Base-by-base conservation (phyloP, 1,139 yeast genomes). In the Candida sanyaensis region DNA sequence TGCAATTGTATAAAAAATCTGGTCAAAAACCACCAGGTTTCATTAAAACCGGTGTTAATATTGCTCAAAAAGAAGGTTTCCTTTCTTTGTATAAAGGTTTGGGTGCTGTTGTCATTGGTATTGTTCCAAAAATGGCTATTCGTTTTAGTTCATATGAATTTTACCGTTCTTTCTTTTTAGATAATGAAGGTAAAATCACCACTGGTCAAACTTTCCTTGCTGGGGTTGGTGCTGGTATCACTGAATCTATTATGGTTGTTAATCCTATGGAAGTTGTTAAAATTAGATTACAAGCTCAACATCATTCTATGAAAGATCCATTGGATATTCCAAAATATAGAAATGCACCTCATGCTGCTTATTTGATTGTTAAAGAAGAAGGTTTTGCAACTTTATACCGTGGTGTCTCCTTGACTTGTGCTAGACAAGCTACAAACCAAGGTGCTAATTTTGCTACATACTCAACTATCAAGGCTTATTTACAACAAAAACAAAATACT, bases 371-470 rank as follows among this genome's bases (percentile, higher is more conserved):
- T 55, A 86, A 81, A 61, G 97, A 92, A 70, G 99, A 93, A 75
- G 99, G 99, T 43, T 76, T 89, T 61, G 78, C 81, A 46, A 89
- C 97, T 11, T 74, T 93, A 52, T 93, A 93, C 77, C 81, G 97
- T 66, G 99, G 99, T 66, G 98, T 93, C 37, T 82, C 95, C 2
- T 81, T 93, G 62, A 93, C 99, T 31, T 97, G 97, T 43, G 96
- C 96, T 24, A 86, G 99, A 75, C 99, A 93, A 70, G 98, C 98
- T 32, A 87, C 96, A 51, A 93, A 93, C 77, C 99, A 93, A 72
- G 99, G 98, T 75, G 98, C 96, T 45, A 93, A 93, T 73, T 93
- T 93, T 71, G 92, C 98, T 6, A 96, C 91, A 27, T 93, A 92
- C 75, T 88, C 97, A 27, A 87, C 88, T 67, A 72, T 92, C 58